Evolutionary conservation across 139 green algal genomes (phyloP).

Genomic region (Protoeuglena noctilucae): DNA sequence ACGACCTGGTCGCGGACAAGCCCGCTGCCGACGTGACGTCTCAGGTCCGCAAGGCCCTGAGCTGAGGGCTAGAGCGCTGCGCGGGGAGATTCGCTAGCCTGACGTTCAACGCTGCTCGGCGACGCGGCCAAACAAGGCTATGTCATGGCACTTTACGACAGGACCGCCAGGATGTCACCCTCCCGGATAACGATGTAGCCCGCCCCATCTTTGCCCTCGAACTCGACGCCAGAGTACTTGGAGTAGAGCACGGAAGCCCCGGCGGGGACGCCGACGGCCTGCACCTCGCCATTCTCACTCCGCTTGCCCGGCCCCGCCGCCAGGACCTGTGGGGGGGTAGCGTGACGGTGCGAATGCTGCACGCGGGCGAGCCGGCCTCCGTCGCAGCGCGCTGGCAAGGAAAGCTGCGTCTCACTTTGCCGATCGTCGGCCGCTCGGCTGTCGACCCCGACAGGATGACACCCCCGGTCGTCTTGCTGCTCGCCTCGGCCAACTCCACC

Average conservation of each 20-base stretch:
- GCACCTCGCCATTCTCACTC: no score
- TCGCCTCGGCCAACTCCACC: slow-evolving; percentile 47
- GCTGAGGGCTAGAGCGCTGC: not conserved
- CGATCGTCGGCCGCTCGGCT: slow-evolving; percentile 79
- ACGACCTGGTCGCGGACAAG: slow-evolving; percentile 40
- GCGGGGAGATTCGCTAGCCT: no score
- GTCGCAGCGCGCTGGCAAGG: no score
- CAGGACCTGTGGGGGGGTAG: no score
- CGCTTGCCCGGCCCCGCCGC: slow-evolving; percentile 51
- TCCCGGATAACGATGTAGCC: slow-evolving; percentile 70
- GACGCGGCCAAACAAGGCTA: not conserved
- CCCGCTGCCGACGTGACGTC: slow-evolving; percentile 30
- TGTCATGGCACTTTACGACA: no score
- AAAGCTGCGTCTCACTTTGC: slow-evolving; percentile 55
- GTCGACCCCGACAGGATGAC: slow-evolving; percentile 60
- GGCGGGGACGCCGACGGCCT: slow-evolving; percentile 12
- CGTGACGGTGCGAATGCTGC: no score
- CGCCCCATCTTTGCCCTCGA: slow-evolving; percentile 44
- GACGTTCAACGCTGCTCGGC: not conserved
- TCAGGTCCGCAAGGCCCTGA: slow-evolving; percentile 35
- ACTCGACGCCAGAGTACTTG: slow-evolving; percentile 72
- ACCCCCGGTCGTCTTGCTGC: slow-evolving; percentile 55
- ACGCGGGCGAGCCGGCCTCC: no score
- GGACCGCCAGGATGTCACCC: slow-evolving; percentile 58
- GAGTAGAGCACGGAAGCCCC: slow-evolving; percentile 72